These are phyloP conservation scores for Erythrophleum fordii DNA, from an alignment of 306 rosid species.

Conservation along the genomic window DNA sequence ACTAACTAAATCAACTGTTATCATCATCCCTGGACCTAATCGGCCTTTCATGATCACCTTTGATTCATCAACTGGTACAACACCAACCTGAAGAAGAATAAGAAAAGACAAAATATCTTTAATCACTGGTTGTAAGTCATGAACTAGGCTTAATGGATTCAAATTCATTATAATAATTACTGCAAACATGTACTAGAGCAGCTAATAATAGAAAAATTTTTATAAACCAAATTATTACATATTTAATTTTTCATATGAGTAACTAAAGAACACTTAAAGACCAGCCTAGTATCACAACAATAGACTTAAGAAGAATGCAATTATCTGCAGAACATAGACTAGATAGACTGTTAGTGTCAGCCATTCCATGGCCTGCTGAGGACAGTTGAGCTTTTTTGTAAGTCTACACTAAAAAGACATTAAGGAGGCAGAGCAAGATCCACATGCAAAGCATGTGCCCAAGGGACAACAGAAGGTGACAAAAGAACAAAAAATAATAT, in stretches of 20 bases:
- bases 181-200: constrained; percentile 9
- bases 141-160: constrained; percentile 29
- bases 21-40: constrained; percentile 99
- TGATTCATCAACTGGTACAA: constrained; percentile 91
- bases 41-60: constrained; percentile 96
- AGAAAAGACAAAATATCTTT: constrained; percentile 30
- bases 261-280: background rate
- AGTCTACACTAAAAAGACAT: background rate
- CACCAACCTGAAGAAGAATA: constrained; percentile 67
- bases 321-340: background rate
- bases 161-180: constrained; percentile 9
- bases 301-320: background rate
- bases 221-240: background rate
- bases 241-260: background rate
- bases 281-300: background rate
- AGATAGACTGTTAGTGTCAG: background rate
- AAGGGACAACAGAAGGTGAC: background rate
- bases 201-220: constrained; percentile 3
- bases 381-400: background rate
- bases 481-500: constrained; percentile 33
- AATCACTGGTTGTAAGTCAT: constrained; percentile 21
- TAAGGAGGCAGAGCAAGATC: constrained; percentile 28
- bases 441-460: constrained; percentile 9
- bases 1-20: constrained; percentile 80
- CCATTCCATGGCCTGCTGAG: background rate